Percentiles rank a stretch among this genome's conserved stretches.
phyloP scores from a whole-genome alignment of 1,284 basidiomycete species.

The Vanrija sp. region DNA sequence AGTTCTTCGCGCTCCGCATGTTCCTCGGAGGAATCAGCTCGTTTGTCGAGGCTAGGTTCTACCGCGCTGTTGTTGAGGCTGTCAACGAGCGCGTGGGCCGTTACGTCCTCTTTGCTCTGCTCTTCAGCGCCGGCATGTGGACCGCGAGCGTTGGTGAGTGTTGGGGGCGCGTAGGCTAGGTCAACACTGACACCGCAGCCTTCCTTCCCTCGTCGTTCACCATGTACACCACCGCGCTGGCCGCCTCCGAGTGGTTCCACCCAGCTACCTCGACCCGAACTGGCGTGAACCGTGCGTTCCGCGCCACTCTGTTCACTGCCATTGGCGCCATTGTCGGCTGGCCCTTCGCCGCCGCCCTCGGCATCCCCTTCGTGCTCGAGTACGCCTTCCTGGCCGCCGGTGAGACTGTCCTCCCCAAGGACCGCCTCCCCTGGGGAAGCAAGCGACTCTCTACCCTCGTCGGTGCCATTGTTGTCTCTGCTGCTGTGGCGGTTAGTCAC shows the following conservation, averaged over 20 bases:
- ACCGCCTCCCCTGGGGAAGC: constrained; percentile 56
- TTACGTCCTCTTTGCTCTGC: constrained; percentile 80
- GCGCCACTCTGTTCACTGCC: constrained; percentile 69
- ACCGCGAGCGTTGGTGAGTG: constrained; percentile 71
- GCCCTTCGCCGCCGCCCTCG: constrained; percentile 86
- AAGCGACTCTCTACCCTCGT: constrained; percentile 63
- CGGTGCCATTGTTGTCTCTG: constrained; percentile 58
- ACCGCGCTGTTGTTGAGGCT: constrained; percentile 71
- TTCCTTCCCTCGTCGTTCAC: constrained; percentile 92
- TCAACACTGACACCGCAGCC: constrained; percentile 53
- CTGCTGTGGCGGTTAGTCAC: constrained; percentile 63
- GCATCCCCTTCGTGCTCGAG: constrained; percentile 85
- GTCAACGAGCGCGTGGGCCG: constrained; percentile 86
- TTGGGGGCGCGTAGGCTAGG: neutral
- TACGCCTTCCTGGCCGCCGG: constrained; percentile 76
- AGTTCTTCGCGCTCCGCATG: constrained; percentile 83
- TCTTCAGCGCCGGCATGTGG: constrained; percentile 91
- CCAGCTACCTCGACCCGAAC: constrained; percentile 59
- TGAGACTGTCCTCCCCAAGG: constrained; percentile 62
- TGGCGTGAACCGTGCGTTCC: constrained; percentile 56
- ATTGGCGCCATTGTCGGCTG: constrained; percentile 86
- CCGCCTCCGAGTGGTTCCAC: constrained; percentile 69
- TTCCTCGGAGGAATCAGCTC: constrained; percentile 70
- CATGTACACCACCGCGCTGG: constrained; percentile 84
- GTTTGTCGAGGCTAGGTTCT: constrained; percentile 78